Evolutionary conservation across 257 asterid species (phyloP).

Genomic region (Petrea volubilis): DNA sequence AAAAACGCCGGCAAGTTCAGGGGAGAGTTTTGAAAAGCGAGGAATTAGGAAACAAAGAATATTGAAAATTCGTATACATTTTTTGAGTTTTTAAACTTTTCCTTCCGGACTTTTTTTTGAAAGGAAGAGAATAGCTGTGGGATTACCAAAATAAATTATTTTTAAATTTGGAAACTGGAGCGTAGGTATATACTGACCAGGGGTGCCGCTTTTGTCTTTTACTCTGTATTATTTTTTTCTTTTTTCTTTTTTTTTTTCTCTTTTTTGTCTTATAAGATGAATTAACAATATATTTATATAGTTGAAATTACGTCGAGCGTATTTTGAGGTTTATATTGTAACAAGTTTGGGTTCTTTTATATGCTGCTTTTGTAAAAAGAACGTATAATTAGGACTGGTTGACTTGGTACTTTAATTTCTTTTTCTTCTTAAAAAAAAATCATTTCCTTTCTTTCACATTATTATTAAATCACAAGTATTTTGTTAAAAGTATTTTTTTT

Average conservation of each 20-base stretch:
- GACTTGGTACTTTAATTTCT: too few relatives aligned
- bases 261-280: not conserved
- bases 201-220: conserved; percentile 19
- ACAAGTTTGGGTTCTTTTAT: too few relatives aligned
- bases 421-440: too few relatives aligned
- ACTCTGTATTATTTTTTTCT: too few relatives aligned
- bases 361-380: too few relatives aligned
- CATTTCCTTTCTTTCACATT: too few relatives aligned
- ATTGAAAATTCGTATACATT: not conserved
- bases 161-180: not conserved
- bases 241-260: not conserved
- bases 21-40: conserved; percentile 25
- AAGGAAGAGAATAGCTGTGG: conserved; percentile 21
- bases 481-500: too few relatives aligned
- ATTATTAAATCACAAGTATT: too few relatives aligned
- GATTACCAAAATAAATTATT: conserved; percentile 36
- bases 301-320: too few relatives aligned
- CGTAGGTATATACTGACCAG: conserved; percentile 5
- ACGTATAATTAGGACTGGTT: too few relatives aligned
- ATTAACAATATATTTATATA: too few relatives aligned
- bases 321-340: too few relatives aligned
- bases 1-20: conserved; percentile 40
- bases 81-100: not conserved
- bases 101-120: not conserved
- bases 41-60: not conserved